Evolutionary conservation across 2,329 filamentous ascomycete species (phyloP).

Genomic region (Fusarium sp.): DNA sequence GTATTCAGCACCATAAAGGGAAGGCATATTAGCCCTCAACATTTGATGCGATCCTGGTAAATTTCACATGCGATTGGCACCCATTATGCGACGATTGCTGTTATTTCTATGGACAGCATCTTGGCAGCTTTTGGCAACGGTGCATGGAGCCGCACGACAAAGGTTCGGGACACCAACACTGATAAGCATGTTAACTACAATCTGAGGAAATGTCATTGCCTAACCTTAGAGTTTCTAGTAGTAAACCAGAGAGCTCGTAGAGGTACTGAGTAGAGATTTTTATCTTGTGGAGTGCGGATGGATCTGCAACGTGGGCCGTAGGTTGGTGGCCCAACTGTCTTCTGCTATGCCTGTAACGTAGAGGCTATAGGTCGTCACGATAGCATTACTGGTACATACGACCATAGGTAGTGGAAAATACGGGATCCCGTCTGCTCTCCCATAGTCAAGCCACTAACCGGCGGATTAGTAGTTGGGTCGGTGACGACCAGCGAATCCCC

Average conservation of each 20-base stretch:
- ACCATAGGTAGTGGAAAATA: slow-evolving; percentile 21
- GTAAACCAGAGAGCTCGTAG: fast-evolving
- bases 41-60: background rate
- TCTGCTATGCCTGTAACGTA: fast-evolving
- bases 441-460: slow-evolving; percentile 24
- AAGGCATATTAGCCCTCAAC: background rate
- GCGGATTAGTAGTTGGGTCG: slow-evolving; percentile 21
- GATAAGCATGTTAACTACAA: too few species aligned
- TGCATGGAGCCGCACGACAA: background rate
- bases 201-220: background rate
- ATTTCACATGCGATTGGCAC: background rate
- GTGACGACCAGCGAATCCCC: slow-evolving; percentile 21
- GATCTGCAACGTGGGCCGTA: background rate
- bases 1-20: background rate
- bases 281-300: too few species aligned
- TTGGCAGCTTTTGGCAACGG: background rate
- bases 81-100: background rate
- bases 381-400: background rate
- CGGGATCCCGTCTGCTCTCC: slow-evolving; percentile 22
- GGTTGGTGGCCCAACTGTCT: background rate
- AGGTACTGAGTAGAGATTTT: background rate
- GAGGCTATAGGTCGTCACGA: fast-evolving
- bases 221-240: background rate
- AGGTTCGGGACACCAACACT: background rate
- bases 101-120: background rate